Conservation (phyloP, 2,329 filamentous ascomycete genomes). For the Aspergillus puulaauensis region DNA sequence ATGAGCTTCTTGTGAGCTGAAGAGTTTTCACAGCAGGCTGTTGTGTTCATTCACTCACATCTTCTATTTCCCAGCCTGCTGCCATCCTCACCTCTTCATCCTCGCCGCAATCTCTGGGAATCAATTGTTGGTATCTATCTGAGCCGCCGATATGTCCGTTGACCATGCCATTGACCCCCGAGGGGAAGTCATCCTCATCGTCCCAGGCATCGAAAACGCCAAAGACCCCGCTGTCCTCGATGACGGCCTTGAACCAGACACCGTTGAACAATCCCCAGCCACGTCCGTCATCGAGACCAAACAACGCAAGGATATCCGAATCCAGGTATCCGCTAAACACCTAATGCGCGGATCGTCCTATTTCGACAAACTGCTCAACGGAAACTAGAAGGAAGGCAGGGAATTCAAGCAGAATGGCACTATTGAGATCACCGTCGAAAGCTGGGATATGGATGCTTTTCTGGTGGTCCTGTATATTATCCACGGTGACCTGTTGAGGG, state of each 20-base stretch:
- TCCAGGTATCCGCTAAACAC: not conserved
- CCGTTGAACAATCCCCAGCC: too few species aligned
- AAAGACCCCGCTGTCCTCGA: not conserved
- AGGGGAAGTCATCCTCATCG: not conserved
- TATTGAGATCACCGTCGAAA: not conserved
- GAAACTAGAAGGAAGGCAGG: not conserved
- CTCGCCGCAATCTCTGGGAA: too few species aligned
- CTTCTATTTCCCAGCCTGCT: too few species aligned
- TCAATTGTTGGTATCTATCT: too few species aligned
- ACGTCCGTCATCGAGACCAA: too few species aligned
- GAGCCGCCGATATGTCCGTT: not conserved
- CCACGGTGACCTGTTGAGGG: not conserved
- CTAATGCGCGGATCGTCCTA: not conserved
- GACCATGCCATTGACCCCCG: conserved; percentile 1
- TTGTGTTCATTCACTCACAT: too few species aligned
- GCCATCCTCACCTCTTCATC: too few species aligned
- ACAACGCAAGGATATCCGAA: not conserved
- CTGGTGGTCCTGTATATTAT: not conserved
- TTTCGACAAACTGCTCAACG: not conserved
- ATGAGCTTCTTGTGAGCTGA: too few species aligned
- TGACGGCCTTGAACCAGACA: too few species aligned
- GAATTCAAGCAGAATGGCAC: not conserved
- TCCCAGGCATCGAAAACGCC: not conserved
- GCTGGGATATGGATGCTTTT: not conserved
- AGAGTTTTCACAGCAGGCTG: too few species aligned